Conservation (phyloP, 148 eudicot species). For the Rhododendron griersonianum region DNA sequence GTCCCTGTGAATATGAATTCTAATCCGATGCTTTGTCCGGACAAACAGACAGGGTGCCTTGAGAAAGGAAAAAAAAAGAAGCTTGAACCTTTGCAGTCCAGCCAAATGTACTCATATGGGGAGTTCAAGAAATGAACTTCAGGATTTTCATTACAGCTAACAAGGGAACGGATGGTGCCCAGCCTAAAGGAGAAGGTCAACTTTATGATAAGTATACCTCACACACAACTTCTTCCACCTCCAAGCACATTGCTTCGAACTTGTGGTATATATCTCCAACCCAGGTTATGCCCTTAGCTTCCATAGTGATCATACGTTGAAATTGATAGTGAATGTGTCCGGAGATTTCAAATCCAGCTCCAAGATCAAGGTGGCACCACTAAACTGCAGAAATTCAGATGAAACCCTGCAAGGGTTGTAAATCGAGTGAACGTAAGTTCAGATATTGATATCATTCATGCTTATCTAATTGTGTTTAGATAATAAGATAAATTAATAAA, state of each 20-base stretch:
- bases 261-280: slow-evolving; percentile 54
- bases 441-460: background rate
- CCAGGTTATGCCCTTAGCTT: slow-evolving; percentile 57
- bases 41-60: background rate
- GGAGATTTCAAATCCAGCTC: background rate
- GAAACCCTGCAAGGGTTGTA: background rate
- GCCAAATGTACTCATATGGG: background rate
- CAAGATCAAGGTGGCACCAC: slow-evolving; percentile 8
- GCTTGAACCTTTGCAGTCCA: background rate
- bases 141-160: background rate
- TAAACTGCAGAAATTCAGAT: slow-evolving; percentile 2
- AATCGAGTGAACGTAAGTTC: background rate
- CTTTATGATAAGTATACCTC: slow-evolving; percentile 35
- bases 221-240: slow-evolving; percentile 67
- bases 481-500: background rate
- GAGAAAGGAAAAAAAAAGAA: background rate
- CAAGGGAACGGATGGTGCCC: background rate
- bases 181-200: background rate
- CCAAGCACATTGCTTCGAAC: slow-evolving; percentile 76
- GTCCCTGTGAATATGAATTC: background rate
- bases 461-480: background rate
- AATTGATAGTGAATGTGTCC: background rate
- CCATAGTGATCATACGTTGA: slow-evolving; percentile 38
- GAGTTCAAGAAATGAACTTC: background rate
- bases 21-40: background rate